These are phyloP conservation scores for Neurospora africana DNA, from an alignment of 495 filamentous ascomycete species.

Conservation along the genomic window DNA sequence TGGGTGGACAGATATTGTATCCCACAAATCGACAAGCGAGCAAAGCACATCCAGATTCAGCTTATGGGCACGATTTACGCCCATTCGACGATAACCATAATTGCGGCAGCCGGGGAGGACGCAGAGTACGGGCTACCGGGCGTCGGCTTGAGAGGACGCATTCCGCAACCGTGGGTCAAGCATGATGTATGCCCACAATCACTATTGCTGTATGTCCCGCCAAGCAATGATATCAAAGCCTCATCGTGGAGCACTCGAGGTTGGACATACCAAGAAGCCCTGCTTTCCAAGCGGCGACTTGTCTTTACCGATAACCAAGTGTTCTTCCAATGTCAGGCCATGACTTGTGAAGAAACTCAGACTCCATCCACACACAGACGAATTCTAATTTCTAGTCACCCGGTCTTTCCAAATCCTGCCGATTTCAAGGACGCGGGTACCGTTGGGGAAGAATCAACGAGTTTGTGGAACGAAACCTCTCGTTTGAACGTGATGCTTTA, in stretches of 20 bases:
- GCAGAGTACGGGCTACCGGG: conserved; percentile 22
- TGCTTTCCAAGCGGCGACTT: not conserved
- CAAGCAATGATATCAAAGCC: not conserved
- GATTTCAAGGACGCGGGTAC: not conserved
- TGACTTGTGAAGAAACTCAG: not conserved
- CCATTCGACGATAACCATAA: conserved; percentile 15
- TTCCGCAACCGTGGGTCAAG: too few relatives aligned
- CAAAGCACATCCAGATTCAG: conserved; percentile 18
- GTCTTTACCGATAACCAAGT: conserved; percentile 1
- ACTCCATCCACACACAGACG: not conserved
- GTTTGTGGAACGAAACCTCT: not conserved
- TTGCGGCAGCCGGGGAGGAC: conserved; percentile 21
- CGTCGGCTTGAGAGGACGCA: conserved; percentile 2
- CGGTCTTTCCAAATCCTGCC: not conserved
- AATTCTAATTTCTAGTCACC: not conserved
- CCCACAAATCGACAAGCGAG: conserved; percentile 1
- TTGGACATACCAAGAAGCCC: conserved; percentile 4
- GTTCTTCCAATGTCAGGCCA: not conserved
- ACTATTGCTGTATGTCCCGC: not conserved
- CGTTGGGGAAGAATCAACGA: not conserved
- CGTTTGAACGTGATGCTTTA: not conserved
- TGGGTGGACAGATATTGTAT: conserved; percentile 24
- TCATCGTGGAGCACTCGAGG: not conserved
- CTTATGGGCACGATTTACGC: conserved; percentile 24
- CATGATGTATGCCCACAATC: too few relatives aligned